Evolutionary conservation across 2,329 filamentous ascomycete species (phyloP), one percentile per base, ranked within the genome.

Genomic region (Aaosphaeria arxii): DNA sequence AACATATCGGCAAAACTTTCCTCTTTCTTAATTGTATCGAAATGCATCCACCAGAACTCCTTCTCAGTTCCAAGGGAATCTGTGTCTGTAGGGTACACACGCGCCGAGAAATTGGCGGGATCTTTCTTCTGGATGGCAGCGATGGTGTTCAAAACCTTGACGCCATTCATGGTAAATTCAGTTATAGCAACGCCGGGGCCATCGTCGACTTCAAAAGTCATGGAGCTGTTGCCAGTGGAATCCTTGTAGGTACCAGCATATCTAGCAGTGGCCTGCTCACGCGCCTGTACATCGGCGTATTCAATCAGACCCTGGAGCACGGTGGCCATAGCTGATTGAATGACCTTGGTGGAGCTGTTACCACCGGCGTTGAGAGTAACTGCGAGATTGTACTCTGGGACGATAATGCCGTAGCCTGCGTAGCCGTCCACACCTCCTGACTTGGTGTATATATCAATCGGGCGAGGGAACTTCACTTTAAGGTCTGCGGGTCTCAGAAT

Each of bases 371-470:
- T 58, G 32, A 65, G 59, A 2, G 55, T 58, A 5, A 64, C 49
- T 0, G 58, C 50, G 11, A 62, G 52, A n/a, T 53, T 45, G 44
- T 56, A 62, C 46, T 64, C 61, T 1, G 60, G 62, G 6, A 64
- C 47, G 6, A 61, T 9, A 2, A 57, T 50, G 5, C 52, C 47
- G 24, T 61, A 58, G 0, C 50, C 52, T 0, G 56, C 53, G 17
- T 65, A 65, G 0, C 61, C 61, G 1, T 52, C 44, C 5, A 65
- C 55, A 6, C 57, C 58, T 5, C 59, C 61, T 2, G 55, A 47
- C 44, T 65, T 65, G 0, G 61, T 58, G 35, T 57, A 63, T 1
- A 65, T 44, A 7, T 61, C 55, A 6, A 64, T 57, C 5, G 57
- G 51, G 7, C 62, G 58, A 6, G 30, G 44, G 32, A 45, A 40